These are phyloP conservation scores for Tubosaeta sp. DNA, from an alignment of 768 basidiomycete genomes.

Conservation along the genomic window DNA sequence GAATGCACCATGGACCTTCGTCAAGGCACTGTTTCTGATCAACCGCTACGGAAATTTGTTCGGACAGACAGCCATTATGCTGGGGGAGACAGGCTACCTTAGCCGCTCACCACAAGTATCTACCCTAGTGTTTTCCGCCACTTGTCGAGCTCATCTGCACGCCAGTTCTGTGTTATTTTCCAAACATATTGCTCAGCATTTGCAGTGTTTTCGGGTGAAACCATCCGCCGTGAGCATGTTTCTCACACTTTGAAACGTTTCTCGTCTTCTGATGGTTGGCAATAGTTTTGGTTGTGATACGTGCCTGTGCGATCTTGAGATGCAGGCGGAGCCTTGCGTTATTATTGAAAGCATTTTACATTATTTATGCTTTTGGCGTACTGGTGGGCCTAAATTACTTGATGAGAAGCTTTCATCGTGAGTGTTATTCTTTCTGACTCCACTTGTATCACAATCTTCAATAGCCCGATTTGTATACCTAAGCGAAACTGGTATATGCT, in stretches of 20 bases:
- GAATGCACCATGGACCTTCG: slow-evolving; percentile 12
- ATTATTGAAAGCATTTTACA: slow-evolving; percentile 2
- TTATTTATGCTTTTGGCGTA: slow-evolving; percentile 2
- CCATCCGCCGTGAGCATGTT: slow-evolving; percentile 10
- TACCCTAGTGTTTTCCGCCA: neutral
- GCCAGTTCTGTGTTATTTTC: slow-evolving; percentile 7
- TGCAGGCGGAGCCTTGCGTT: slow-evolving; percentile 1
- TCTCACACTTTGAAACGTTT: neutral
- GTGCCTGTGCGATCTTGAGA: slow-evolving; percentile 24
- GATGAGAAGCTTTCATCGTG: neutral
- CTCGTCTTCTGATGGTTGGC: neutral
- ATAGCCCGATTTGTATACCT: slow-evolving; percentile 12
- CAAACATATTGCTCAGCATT: neutral
- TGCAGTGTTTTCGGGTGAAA: slow-evolving; percentile 5
- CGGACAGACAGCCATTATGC: slow-evolving; percentile 18
- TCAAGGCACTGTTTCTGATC: slow-evolving; percentile 12
- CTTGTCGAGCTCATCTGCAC: neutral
- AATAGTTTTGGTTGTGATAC: slow-evolving; percentile 24
- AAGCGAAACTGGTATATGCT: slow-evolving; percentile 10
- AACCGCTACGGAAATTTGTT: slow-evolving; percentile 15
- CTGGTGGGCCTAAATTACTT: neutral
- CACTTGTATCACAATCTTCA: neutral
- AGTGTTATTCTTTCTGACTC: neutral
- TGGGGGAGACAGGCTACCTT: slow-evolving; percentile 22
- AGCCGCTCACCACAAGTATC: slow-evolving; percentile 9